Conservation (phyloP, 139 green algal species). For the Yamagishiella unicocca region DNA sequence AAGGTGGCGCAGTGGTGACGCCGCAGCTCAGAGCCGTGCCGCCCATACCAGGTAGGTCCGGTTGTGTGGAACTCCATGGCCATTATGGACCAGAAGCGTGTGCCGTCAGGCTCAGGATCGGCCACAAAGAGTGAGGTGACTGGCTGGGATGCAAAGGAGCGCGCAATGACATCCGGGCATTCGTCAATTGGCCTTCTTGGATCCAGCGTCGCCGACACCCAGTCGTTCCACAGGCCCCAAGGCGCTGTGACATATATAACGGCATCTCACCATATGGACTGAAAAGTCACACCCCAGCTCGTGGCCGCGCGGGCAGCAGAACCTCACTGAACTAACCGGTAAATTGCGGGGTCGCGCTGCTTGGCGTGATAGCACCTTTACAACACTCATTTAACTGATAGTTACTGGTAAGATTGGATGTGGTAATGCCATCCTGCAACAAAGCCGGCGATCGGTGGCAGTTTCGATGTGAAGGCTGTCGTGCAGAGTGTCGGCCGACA, state of each 20-base stretch:
- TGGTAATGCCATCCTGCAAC: background rate
- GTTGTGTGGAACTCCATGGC: background rate
- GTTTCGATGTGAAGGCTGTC: background rate
- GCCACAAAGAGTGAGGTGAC: background rate
- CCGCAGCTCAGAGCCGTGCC: background rate
- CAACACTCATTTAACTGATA: background rate
- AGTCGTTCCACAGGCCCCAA: background rate
- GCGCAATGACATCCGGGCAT: background rate
- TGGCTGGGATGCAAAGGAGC: background rate
- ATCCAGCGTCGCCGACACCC: background rate
- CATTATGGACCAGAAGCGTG: background rate
- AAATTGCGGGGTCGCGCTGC: background rate
- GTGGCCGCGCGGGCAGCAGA: background rate
- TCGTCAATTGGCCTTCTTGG: background rate
- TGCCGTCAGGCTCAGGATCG: background rate
- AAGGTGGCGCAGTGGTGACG: background rate
- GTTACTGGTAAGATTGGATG: background rate
- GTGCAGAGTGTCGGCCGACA: background rate
- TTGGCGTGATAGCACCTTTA: too few relatives aligned
- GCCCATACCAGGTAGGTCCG: constrained; percentile 1
- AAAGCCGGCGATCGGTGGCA: background rate
- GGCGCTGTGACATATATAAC: background rate
- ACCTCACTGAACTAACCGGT: background rate
- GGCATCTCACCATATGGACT: background rate
- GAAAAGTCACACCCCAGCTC: background rate